Evolutionary conservation across 2,329 filamentous ascomycete genomes (phyloP), one percentile per base, ranked within the genome.

Genomic region (Colletotrichum lindemuthianum): DNA sequence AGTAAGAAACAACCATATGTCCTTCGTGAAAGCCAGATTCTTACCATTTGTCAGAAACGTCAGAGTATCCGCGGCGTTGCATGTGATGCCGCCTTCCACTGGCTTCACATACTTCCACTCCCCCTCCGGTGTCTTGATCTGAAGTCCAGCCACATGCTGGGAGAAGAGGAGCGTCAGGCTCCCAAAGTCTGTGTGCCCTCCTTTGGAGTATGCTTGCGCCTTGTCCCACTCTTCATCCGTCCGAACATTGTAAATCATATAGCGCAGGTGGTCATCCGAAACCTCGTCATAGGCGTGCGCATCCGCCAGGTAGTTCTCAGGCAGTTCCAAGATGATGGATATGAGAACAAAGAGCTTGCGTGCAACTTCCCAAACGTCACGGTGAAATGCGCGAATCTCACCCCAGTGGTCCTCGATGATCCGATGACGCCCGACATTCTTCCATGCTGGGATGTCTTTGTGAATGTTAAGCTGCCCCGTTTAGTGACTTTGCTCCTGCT

Each of bases 201-300:
- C 51, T 40, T 44, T 54, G 6, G 32, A 54, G 39, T 44, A 54
- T 13, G 40, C 51, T 10, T 54, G 34, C 24, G 51, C 51, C 6
- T 34, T 44, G 51, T 54, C 51, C 51, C 51, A 54, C 40, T 54
- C 40, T 4, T 54, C 51, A 9, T 54, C 32, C 1, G 40, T 54
- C 6, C 51, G 51, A 8, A 54, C 51, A 10, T 54, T 54, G 51
- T 54, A 54, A 32, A 54, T 44, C 51, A 54, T 54, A 12, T 54
- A 54, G 24, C 51, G 51, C 32, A 54, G 32, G 13, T 54, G 51
- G 16, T 54, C 51, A 15, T 54, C 51, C 6, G 51, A 54, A 32
- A 54, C 40, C 34, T 36, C 24, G 40, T 54, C 40, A 33, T 54
- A 54, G 11, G 24, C 51, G 12, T 54, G 51, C 24, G 51, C 40